Percentiles rank a stretch among this genome's conserved stretches.
These are phyloP conservation scores for Aspergillus versicolor DNA, from an alignment of 2,329 filamentous ascomycete species.

Conservation along the genomic window DNA sequence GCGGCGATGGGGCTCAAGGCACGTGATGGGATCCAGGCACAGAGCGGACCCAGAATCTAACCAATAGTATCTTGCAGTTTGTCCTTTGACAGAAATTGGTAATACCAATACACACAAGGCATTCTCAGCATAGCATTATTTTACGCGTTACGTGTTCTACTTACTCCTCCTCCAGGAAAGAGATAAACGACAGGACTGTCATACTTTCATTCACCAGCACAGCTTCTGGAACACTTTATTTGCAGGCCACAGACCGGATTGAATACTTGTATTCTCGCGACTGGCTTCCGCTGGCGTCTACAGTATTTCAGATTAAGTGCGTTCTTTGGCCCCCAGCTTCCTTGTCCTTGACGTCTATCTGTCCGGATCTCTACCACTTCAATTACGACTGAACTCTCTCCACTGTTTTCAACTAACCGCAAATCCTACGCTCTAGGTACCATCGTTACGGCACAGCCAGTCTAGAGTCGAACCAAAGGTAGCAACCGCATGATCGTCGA, in stretches of 20 bases:
- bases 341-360: neutral
- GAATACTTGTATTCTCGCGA: neutral
- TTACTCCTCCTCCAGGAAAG: neutral
- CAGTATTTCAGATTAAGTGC: conserved; percentile 4
- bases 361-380: neutral
- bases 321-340: neutral
- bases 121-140: conserved; percentile 7
- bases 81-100: conserved; percentile 27
- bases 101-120: conserved; percentile 20
- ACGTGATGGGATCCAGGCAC: conserved; percentile 21
- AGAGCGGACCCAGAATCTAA: neutral
- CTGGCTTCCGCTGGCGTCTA: conserved; percentile 5
- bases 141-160: conserved; percentile 11
- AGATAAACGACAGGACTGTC: neutral
- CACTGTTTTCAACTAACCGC: conserved; percentile 1
- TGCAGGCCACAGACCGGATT: conserved; percentile 1
- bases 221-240: conserved; percentile 17
- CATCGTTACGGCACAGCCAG: conserved; percentile 15
- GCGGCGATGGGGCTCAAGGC: neutral
- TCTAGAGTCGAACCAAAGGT: conserved; percentile 14
- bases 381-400: neutral
- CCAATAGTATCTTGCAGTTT: conserved; percentile 34
- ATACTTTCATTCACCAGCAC: conserved; percentile 9
- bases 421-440: conserved; percentile 8
- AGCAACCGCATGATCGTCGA: conserved; percentile 28